Conservation (phyloP, 1,284 basidiomycete genomes). For the Leccinum variabile region DNA sequence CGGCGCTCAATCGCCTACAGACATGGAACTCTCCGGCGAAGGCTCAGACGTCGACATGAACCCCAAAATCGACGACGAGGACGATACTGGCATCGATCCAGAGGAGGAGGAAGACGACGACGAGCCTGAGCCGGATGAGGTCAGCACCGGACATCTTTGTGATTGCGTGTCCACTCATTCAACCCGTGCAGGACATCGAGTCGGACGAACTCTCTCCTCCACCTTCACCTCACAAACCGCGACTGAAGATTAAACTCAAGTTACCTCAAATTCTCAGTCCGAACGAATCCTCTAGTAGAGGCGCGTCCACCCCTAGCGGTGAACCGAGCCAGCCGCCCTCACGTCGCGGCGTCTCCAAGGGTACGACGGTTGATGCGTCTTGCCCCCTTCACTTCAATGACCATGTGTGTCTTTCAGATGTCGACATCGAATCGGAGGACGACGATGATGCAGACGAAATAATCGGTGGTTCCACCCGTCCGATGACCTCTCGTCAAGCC, state of each 20-base stretch:
- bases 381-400: background rate
- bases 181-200: slow-evolving; percentile 29
- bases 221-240: slow-evolving; percentile 36
- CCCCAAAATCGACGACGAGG: slow-evolving; percentile 34
- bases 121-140: slow-evolving; percentile 26
- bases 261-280: slow-evolving; percentile 45
- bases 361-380: slow-evolving; percentile 12
- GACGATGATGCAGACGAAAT: slow-evolving; percentile 42
- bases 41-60: slow-evolving; percentile 36
- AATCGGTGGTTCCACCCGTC: slow-evolving; percentile 39
- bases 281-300: slow-evolving; percentile 39
- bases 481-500: slow-evolving; percentile 72
- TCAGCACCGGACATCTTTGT: background rate
- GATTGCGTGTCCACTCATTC: background rate
- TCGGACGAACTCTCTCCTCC: slow-evolving; percentile 39
- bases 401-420: slow-evolving; percentile 28
- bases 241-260: slow-evolving; percentile 67
- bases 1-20: slow-evolving; percentile 12
- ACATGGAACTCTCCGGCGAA: slow-evolving; percentile 27
- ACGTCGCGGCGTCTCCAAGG: slow-evolving; percentile 33
- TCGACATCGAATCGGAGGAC: slow-evolving; percentile 63
- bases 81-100: slow-evolving; percentile 21
- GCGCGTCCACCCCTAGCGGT: slow-evolving; percentile 41
- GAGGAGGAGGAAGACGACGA: slow-evolving; percentile 30
- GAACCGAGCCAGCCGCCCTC: slow-evolving; percentile 32